Percentiles rank a stretch among this genome's conserved stretches.
These are phyloP conservation scores for Metarhizium humberi DNA, from an alignment of 2,329 filamentous ascomycete species.

Conservation along the genomic window DNA sequence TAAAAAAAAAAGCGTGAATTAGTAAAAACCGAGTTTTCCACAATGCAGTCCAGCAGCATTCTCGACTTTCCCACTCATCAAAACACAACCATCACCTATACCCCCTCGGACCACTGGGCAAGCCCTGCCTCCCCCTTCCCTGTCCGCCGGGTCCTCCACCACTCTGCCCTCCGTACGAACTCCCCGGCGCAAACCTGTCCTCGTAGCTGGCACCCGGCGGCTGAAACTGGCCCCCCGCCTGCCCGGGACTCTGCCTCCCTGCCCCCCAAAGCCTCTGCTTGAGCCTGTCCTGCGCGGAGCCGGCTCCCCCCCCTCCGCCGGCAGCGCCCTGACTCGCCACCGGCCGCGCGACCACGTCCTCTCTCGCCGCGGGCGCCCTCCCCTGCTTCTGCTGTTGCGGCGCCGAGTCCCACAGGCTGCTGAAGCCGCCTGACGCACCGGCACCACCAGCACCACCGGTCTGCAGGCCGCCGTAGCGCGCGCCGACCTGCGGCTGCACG, in stretches of 20 bases:
- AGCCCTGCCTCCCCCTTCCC: slow-evolving; percentile 26
- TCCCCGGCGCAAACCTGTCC: slow-evolving; percentile 35
- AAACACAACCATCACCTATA: slow-evolving; percentile 19
- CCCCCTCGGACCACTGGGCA: slow-evolving; percentile 36
- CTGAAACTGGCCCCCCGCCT: slow-evolving; percentile 34
- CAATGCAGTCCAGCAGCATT: neutral
- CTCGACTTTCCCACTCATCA: too few species aligned
- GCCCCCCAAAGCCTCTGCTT: slow-evolving; percentile 69
- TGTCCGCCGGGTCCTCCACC: slow-evolving; percentile 22
- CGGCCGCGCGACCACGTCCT: too few species aligned
- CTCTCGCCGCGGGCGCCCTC: neutral
- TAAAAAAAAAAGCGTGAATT: neutral
- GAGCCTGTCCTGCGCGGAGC: slow-evolving; percentile 70
- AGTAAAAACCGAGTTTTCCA: neutral
- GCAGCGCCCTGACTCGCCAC: neutral
- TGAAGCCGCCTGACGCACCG: slow-evolving; percentile 23
- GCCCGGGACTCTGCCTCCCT: slow-evolving; percentile 46
- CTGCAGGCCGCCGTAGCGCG: neutral
- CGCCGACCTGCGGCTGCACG: slow-evolving; percentile 27
- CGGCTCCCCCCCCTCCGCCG: slow-evolving; percentile 20
- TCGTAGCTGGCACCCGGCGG: slow-evolving; percentile 33
- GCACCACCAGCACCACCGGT: too few species aligned
- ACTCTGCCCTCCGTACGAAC: slow-evolving; percentile 26
- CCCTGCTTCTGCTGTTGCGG: neutral
- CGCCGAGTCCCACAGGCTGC: slow-evolving; percentile 48